Percentiles rank a stretch among this genome's conserved stretches.
Evolutionary conservation across 345 rosid species (phyloP).

Genomic region (Eucalyptus pauciflora): DNA sequence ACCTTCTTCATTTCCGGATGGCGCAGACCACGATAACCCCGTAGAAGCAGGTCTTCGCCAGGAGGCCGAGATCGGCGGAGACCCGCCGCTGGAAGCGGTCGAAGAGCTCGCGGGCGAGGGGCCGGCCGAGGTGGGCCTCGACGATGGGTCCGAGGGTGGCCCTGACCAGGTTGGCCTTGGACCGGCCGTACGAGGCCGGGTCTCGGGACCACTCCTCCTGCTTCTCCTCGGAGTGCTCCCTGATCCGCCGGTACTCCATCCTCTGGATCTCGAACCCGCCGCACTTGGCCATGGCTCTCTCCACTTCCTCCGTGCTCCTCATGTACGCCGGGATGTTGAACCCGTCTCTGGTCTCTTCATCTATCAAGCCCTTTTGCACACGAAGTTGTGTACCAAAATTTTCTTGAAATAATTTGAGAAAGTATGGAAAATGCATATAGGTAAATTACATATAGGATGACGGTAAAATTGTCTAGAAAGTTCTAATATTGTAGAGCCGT

Average conservation of each 20-base stretch:
- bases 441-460: background rate
- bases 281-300: constrained; percentile 17
- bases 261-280: constrained; percentile 44
- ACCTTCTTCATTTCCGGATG: constrained; percentile 6
- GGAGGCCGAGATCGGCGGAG: constrained; percentile 26
- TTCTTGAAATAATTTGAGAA: background rate
- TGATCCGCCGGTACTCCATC: constrained; percentile 30
- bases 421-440: background rate
- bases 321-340: constrained; percentile 56
- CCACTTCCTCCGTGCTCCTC: constrained; percentile 52
- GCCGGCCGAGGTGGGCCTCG: constrained; percentile 35
- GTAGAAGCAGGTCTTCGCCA: constrained; percentile 30
- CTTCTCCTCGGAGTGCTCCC: constrained; percentile 34
- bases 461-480: background rate
- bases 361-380: constrained; percentile 26
- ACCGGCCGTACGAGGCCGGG: constrained; percentile 39
- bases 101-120: constrained; percentile 32
- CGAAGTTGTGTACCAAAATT: background rate
- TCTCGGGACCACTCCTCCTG: constrained; percentile 38
- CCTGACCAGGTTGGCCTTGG: constrained; percentile 41
- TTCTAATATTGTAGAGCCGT: accelerated
- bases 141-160: constrained; percentile 39
- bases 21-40: constrained; percentile 35
- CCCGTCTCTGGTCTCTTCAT: constrained; percentile 39
- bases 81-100: constrained; percentile 23